Conservation (phyloP, 129 eudicot species). For the Centella asiatica region DNA sequence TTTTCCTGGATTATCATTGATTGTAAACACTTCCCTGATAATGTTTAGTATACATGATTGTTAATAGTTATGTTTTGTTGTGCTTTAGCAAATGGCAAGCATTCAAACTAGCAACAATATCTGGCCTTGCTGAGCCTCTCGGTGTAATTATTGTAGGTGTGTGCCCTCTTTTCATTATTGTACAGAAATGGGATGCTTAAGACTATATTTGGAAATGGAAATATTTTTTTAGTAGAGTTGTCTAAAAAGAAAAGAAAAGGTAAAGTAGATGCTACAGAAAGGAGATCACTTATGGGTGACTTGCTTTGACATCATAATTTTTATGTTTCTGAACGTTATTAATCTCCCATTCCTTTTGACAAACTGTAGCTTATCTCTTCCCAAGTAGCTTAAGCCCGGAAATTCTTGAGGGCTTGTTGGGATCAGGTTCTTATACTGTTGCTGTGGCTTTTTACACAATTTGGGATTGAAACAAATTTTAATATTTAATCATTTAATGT, state of each 20-base stretch:
- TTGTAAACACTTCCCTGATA: no score
- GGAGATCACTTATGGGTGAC: neutral
- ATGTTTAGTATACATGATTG: neutral
- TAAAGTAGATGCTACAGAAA: neutral
- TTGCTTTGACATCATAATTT: neutral
- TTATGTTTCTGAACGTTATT: no score
- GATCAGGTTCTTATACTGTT: conserved; percentile 46
- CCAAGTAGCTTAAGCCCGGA: conserved; percentile 86
- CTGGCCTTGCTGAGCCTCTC: conserved; percentile 94
- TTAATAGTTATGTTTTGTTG: neutral
- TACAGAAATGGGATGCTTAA: neutral
- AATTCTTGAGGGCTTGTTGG: conserved; percentile 91
- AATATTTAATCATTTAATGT: neutral
- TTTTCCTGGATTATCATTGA: no score
- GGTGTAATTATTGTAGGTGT: conserved; percentile 94
- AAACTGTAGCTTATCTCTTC: conserved; percentile 80
- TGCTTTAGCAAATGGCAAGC: conserved; percentile 93
- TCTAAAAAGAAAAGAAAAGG: neutral
- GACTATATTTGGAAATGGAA: neutral
- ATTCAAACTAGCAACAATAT: conserved; percentile 89
- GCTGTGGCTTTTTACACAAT: neutral
- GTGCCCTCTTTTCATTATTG: conserved; percentile 13
- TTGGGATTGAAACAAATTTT: neutral
- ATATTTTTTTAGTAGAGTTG: neutral
- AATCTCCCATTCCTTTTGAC: conserved; percentile 6